Evolutionary conservation across 192 early-diverging fungal genomes (phyloP).

Genomic region (Gryganskiella cystojenkinii): DNA sequence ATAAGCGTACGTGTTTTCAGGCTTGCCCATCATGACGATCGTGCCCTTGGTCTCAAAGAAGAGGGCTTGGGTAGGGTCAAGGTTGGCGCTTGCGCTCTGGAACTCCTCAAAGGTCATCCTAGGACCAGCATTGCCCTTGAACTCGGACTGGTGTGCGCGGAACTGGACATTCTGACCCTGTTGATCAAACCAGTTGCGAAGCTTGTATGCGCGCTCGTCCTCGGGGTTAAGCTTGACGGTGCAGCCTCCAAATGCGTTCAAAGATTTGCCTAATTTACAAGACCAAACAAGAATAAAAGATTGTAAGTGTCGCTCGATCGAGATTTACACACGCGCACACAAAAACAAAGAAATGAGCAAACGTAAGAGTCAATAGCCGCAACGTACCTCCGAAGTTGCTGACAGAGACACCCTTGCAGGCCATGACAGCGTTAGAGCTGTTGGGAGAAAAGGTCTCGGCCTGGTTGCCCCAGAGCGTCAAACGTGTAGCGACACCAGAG

Average conservation of each 20-base stretch:
- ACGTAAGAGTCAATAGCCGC: neutral
- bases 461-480: conserved; percentile 90
- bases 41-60: conserved; percentile 80
- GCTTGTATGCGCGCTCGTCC: conserved; percentile 29
- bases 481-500: conserved; percentile 70
- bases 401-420: conserved; percentile 87
- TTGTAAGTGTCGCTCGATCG: neutral
- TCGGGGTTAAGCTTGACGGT: conserved; percentile 39
- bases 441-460: conserved; percentile 73
- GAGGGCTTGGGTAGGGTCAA: conserved; percentile 62
- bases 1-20: conserved; percentile 74
- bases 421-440: conserved; percentile 70
- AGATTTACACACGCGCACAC: no score
- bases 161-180: conserved; percentile 23
- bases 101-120: conserved; percentile 43
- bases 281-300: neutral
- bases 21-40: conserved; percentile 76
- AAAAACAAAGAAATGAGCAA: no score
- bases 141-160: conserved; percentile 36
- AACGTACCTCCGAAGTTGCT: conserved; percentile 84
- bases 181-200: conserved; percentile 35
- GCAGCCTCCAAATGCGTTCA: conserved; percentile 40
- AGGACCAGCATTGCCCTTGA: conserved; percentile 12
- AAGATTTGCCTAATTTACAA: conserved; percentile 44
- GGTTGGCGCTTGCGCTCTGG: conserved; percentile 15